A percentile compares a stretch with the other conserved stretches of the same genome.
phyloP scores from a whole-genome alignment of 768 basidiomycete species.

The Mycena maculata region DNA sequence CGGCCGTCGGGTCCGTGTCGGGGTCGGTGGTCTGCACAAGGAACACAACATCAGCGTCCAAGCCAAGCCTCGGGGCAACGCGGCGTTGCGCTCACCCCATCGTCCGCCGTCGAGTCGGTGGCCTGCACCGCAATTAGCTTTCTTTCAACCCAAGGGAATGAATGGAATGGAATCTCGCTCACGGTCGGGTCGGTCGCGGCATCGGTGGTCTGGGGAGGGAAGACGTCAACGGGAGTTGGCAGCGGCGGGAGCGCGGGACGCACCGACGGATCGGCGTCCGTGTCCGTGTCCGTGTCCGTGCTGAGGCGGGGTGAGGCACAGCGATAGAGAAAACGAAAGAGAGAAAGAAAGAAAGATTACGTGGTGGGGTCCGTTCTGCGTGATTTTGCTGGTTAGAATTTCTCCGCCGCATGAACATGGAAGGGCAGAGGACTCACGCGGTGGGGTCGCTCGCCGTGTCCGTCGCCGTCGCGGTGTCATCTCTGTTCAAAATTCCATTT shows the following conservation, averaged over 20 bases:
- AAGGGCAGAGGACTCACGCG: too few species aligned
- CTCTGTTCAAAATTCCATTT: too few species aligned
- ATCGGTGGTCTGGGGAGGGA: not conserved
- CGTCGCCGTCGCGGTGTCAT: constrained; percentile 1
- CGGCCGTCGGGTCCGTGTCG: not conserved
- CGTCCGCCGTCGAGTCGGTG: not conserved
- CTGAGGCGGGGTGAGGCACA: not conserved
- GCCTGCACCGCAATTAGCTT: not conserved
- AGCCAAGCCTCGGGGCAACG: too few species aligned
- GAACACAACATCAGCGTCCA: not conserved
- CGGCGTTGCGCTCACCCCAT: not conserved
- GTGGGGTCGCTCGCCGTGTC: not conserved
- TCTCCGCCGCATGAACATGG: too few species aligned
- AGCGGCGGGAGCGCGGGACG: too few species aligned
- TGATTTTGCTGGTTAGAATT: too few species aligned
- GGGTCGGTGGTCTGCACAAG: not conserved
- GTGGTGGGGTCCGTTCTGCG: not conserved
- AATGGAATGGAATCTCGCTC: not conserved
- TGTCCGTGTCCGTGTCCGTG: not conserved
- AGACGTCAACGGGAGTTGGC: not conserved
- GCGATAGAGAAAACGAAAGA: too few species aligned
- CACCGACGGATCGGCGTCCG: not conserved
- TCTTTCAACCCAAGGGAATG: too few species aligned
- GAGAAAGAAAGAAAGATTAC: not conserved
- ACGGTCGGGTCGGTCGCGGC: not conserved